Evolutionary conservation across 176 grass and related monocot species (phyloP).

Genomic region (Coix lacrymajobi): DNA sequence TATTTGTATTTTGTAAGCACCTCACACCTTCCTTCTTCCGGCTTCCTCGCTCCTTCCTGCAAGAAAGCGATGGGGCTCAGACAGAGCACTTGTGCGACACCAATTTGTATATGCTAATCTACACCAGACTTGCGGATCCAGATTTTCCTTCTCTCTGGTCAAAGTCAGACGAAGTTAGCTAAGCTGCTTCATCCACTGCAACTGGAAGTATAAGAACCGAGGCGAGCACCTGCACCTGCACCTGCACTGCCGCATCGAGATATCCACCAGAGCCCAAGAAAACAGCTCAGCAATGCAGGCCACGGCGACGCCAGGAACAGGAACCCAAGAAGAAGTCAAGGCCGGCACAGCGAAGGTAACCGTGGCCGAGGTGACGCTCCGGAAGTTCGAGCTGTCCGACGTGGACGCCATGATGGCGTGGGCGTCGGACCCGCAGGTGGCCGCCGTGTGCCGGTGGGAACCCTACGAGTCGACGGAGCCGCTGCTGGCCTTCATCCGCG

Average conservation of each 20-base stretch:
- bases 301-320: neutral
- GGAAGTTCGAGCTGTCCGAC: slow-evolving; percentile 49
- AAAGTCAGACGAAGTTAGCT: neutral
- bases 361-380: slow-evolving; percentile 38
- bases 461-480: slow-evolving; percentile 50
- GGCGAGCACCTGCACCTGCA: no score
- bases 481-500: slow-evolving; percentile 52
- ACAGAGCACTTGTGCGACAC: neutral
- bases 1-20: neutral
- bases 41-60: neutral
- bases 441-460: slow-evolving; percentile 53
- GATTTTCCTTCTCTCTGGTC: neutral
- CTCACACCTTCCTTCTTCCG: neutral
- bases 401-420: slow-evolving; percentile 68
- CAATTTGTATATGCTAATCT: neutral
- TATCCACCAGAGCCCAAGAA: neutral
- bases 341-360: neutral
- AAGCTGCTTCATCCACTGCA: no score
- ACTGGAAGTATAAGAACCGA: neutral
- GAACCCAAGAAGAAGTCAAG: neutral
- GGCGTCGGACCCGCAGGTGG: slow-evolving; percentile 69
- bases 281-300: neutral
- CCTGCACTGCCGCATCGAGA: neutral
- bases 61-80: neutral
- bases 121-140: neutral